Conservation (phyloP, 352 stramenopile genomes). For the Aphanomyces stellatus region DNA sequence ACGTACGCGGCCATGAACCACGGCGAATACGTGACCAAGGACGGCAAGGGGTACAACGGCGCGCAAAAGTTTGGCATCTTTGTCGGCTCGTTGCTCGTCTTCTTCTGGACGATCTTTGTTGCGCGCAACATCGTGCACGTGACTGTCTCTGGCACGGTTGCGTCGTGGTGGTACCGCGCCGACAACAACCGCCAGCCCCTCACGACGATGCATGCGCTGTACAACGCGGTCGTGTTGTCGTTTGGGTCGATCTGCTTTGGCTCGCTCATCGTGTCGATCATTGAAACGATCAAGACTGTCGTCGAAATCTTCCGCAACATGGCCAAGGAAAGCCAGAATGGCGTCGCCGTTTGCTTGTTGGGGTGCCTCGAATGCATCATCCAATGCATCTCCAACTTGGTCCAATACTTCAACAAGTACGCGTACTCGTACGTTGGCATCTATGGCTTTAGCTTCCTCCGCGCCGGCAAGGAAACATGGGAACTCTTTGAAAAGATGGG, state of each 20-base stretch:
- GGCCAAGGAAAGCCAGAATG: constrained; percentile 41
- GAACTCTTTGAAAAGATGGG: constrained; percentile 52
- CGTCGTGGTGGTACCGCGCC: constrained; percentile 74
- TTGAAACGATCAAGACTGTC: constrained; percentile 55
- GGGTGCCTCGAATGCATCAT: constrained; percentile 49
- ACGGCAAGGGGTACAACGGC: constrained; percentile 25
- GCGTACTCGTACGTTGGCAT: constrained; percentile 67
- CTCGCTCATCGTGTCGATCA: constrained; percentile 61
- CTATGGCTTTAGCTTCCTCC: constrained; percentile 56
- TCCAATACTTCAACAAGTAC: constrained; percentile 75
- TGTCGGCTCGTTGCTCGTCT: constrained; percentile 59
- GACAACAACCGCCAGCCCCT: constrained; percentile 32
- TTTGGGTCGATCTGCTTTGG: constrained; percentile 84
- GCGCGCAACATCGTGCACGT: constrained; percentile 78
- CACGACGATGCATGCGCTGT: constrained; percentile 37
- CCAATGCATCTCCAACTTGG: constrained; percentile 42
- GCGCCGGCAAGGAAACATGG: constrained; percentile 39
- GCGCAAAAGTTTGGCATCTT: constrained; percentile 31
- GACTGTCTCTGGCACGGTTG: constrained; percentile 74
- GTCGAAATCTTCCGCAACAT: constrained; percentile 32
- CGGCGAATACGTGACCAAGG: constrained; percentile 35
- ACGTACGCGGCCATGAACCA: constrained; percentile 53
- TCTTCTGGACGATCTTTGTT: constrained; percentile 72
- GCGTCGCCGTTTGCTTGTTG: constrained; percentile 40
- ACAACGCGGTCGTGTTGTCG: constrained; percentile 56